Base-by-base conservation (phyloP, 768 basidiomycete genomes). In the Tulasnella sp. region DNA sequence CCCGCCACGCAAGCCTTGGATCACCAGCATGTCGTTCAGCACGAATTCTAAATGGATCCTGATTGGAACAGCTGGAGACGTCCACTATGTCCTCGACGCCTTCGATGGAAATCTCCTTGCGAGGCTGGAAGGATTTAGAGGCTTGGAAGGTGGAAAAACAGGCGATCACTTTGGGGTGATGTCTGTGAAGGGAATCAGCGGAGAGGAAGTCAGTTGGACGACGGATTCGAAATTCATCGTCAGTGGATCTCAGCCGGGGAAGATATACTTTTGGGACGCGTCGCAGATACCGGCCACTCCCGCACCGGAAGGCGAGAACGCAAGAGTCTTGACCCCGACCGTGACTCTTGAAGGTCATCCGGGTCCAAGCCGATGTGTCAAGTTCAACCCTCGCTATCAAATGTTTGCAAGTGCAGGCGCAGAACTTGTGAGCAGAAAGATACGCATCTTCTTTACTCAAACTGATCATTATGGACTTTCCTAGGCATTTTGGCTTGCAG, bases 161-260 rank as follows among this genome's bases (percentile, higher is more conserved):
- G 79, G 86, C 83, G 48, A 83, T 83, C 55, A 90, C 85, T 73
- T 79, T 70, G 80, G 80, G 71, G 91, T 94, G 81, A 88, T 91
- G 83, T 90, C 94, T 74, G 83, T 86, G 20, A 91, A 91, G 80
- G 96, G 95, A 1, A 90, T 89, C 77, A 96, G 95, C 79, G 94
- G 96, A 16, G 95, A 98, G 83, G 98, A 99, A 85, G 92, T 96
- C 5, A 89, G 89, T 15, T 99, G 95, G 94, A 96, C 94, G 3
- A 93, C 95, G 0, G 97, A 99, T 83, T 95, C 95, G 84, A 93
- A 93, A 83, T 99, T 89, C 81, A 87, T 99, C 61, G 84, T 98
- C 6, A 88, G 93, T 29, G 98, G 98, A 75, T 92, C 91, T 82
- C 87, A 93, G 40, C 91, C 96, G 82, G 98, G 98, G 69, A 90